Evolutionary conservation across 2,329 filamentous ascomycete species (phyloP).

Genomic region (Aspergillus quadricinctus): DNA sequence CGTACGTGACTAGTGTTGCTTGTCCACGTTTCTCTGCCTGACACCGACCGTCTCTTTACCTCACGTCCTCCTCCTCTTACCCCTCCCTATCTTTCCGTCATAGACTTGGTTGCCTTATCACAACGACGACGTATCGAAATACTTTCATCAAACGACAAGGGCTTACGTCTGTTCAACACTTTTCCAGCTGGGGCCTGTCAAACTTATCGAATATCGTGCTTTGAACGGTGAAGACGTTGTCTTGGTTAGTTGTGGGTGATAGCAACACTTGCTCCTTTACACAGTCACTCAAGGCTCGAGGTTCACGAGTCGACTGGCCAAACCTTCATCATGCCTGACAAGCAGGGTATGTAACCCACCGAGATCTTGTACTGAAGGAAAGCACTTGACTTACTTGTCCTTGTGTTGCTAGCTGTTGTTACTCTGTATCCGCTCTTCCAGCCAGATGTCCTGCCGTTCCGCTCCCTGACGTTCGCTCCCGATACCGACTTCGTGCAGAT

Average conservation of each 20-base stretch:
- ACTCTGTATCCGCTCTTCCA: conserved; percentile 27
- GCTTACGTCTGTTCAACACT: not conserved
- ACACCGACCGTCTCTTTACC: conserved; percentile 13
- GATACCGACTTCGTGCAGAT: conserved; percentile 28
- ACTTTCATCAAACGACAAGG: not conserved
- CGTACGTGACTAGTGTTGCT: not conserved
- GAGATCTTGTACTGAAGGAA: not conserved
- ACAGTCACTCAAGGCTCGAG: not conserved
- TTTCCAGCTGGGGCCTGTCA: not conserved
- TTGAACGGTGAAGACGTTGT: not conserved
- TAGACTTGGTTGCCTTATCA: conserved; percentile 1
- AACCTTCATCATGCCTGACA: conserved; percentile 18
- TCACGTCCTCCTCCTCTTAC: conserved; percentile 14
- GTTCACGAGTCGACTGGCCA: not conserved
- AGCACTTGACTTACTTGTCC: conserved; percentile 5
- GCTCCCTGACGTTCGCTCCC: conserved; percentile 29
- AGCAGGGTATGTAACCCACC: conserved; percentile 18
- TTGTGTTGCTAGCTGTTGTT: conserved; percentile 26
- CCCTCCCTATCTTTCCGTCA: conserved; percentile 6
- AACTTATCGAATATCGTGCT: not conserved
- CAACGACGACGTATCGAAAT: not conserved
- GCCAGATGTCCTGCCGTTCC: conserved; percentile 22
- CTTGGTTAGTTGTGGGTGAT: not conserved
- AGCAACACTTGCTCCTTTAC: conserved; percentile 1
- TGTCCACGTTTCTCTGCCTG: conserved; percentile 10